These are phyloP conservation scores for Chytriomyces hyalinus DNA, from an alignment of 192 early-diverging fungal species.

Conservation along the genomic window DNA sequence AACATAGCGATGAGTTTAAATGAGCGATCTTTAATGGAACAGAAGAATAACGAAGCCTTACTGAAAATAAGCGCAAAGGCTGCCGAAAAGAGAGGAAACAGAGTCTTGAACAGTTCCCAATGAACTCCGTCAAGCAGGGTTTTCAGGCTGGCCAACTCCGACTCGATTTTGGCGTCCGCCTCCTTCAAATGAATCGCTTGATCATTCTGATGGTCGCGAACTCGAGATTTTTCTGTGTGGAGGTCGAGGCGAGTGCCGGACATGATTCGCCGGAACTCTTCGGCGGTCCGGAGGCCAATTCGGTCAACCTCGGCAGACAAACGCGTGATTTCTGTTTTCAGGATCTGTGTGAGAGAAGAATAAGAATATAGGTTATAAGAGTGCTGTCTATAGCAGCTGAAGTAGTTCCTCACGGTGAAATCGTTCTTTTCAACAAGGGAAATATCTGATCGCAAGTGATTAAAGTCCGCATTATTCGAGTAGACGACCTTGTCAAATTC, in stretches of 20 bases:
- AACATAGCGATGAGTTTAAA: not conserved
- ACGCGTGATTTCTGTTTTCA: constrained; percentile 81
- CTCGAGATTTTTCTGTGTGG: constrained; percentile 85
- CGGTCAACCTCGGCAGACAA: constrained; percentile 83
- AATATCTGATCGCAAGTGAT: constrained; percentile 84
- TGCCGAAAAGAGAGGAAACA: constrained; percentile 57
- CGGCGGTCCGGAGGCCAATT: constrained; percentile 64
- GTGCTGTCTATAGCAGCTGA: not conserved
- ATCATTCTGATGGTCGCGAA: constrained; percentile 81
- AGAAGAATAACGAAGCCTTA: constrained; percentile 7
- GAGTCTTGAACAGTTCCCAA: constrained; percentile 61
- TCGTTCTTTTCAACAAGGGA: constrained; percentile 91
- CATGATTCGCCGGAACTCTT: constrained; percentile 84
- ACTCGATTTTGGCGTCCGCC: constrained; percentile 85
- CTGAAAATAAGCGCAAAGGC: constrained; percentile 53
- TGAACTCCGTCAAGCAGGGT: constrained; percentile 91
- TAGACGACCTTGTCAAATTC: constrained; percentile 72
- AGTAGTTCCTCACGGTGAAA: constrained; percentile 56
- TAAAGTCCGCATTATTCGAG: constrained; percentile 88
- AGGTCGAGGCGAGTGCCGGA: constrained; percentile 85
- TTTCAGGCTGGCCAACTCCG: constrained; percentile 79
- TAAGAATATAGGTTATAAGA: not conserved
- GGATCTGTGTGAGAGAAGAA: constrained; percentile 18
- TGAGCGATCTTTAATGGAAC: not conserved
- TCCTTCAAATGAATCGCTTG: constrained; percentile 86